Evolutionary conservation across 2,329 filamentous ascomycete genomes (phyloP), one percentile per base, ranked within the genome.

Genomic region (Arthroderma sp.): DNA sequence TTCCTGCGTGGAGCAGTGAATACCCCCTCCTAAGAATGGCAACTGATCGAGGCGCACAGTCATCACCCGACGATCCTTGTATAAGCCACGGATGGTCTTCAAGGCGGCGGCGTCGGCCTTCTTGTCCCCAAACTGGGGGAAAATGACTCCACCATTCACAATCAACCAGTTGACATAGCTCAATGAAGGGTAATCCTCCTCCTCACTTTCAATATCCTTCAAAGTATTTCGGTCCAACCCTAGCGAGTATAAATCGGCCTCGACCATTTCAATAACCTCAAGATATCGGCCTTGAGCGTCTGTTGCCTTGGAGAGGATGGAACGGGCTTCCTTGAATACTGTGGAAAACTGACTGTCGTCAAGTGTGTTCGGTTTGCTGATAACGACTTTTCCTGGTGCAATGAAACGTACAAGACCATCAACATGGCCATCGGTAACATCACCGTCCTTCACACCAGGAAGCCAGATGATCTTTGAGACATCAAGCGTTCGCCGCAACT

Each of bases 361-460:
- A 22, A 46, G 49, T 4, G 29, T 40, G 42, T 51, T 49, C n/a
- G 58, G 58, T 30, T 51, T 52, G 36, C 50, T 53, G 2, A 59
- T 47, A 29, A 59, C 51, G 8, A 61, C 56, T 8, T 57, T 51
- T 5, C 58, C 54, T 3, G 56, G 56, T 28, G 48, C 36, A 5
- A 56, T 46, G 46, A 61, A 60, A 6, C 56, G 46, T 7, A 52
- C 54, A 42, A 56, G 52, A 6, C 57, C 58, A 51, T 61, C 58
- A 38, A 59, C 50, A 51, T 63, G 60, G 39, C 52, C 56, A 43
- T 63, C 60, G 4, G 60, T 63, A 29, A 61, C 53, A 52, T 63
- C 60, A 22, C 15, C 15, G 15, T 22, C 15, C 15, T 22, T 22
- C 15, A 22, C 15, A 22, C 15, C 15, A 22, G 4, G 58, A 22